A percentile compares a stretch with the other conserved stretches of the same genome.
Conservation (phyloP, 768 basidiomycete genomes). For the Leccinum fibrillosum region DNA sequence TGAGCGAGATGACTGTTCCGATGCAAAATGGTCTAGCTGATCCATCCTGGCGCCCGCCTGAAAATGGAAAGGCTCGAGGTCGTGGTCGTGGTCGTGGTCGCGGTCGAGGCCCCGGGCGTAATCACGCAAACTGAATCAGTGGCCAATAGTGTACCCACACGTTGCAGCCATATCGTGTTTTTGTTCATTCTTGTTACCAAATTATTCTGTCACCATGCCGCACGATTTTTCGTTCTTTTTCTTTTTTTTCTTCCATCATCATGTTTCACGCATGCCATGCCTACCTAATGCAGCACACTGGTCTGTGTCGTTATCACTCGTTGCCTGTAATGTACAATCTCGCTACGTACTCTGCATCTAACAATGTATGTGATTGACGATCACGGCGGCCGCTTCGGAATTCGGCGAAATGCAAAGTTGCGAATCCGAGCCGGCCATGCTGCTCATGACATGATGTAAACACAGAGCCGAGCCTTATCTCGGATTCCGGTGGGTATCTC, state of each 20-base stretch:
- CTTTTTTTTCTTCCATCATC: conserved; percentile 8
- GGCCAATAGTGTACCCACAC: conserved; percentile 11
- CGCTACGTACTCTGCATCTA: background rate
- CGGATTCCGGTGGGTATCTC: conserved; percentile 18
- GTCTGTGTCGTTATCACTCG: conserved; percentile 9
- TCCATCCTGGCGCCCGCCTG: conserved; percentile 7
- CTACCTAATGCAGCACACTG: conserved; percentile 16
- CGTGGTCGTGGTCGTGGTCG: conserved; percentile 40
- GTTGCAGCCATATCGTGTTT: conserved; percentile 14
- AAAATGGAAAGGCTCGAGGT: conserved; percentile 30
- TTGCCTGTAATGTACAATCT: conserved; percentile 13
- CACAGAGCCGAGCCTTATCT: conserved; percentile 1
- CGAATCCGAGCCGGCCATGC: background rate
- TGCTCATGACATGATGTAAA: conserved; percentile 1
- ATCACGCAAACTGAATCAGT: conserved; percentile 28
- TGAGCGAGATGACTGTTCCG: conserved; percentile 3
- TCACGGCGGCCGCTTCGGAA: conserved; percentile 4
- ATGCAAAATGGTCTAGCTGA: conserved; percentile 1
- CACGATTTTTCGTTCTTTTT: conserved; percentile 8
- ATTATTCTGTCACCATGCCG: conserved; percentile 16
- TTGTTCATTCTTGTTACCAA: conserved; percentile 21
- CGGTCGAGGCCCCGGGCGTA: conserved; percentile 37
- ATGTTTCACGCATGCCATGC: conserved; percentile 21
- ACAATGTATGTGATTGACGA: conserved; percentile 9
- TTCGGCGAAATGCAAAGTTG: background rate